Conservation (phyloP, 805 yeast species). For the Cyberlindnera galapagoensis region DNA sequence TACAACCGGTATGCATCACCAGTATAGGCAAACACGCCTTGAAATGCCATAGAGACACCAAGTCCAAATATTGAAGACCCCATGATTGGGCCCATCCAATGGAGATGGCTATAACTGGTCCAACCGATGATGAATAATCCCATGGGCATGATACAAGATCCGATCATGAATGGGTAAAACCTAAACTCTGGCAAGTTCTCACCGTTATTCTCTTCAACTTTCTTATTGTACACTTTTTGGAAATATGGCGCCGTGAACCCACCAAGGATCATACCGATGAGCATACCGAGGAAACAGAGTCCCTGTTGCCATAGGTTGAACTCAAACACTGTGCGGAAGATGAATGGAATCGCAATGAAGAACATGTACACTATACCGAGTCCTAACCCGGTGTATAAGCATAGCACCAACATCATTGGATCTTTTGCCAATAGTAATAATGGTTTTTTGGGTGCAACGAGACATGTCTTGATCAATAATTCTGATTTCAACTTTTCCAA, state of each 20-base stretch:
- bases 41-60: constrained; percentile 61
- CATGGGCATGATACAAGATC: constrained; percentile 57
- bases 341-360: constrained; percentile 59
- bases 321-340: constrained; percentile 45
- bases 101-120: constrained; percentile 53
- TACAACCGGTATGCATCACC: constrained; percentile 52
- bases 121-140: constrained; percentile 74
- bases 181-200: constrained; percentile 52
- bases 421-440: constrained; percentile 40
- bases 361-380: constrained; percentile 59
- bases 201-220: constrained; percentile 35
- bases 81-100: constrained; percentile 67
- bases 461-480: constrained; percentile 34
- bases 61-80: constrained; percentile 73
- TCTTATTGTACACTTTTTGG: constrained; percentile 39
- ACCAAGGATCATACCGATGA: constrained; percentile 44
- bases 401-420: constrained; percentile 48
- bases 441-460: constrained; percentile 46
- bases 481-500: constrained; percentile 35
- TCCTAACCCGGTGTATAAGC: constrained; percentile 50
- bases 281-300: constrained; percentile 54
- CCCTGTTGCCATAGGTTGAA: constrained; percentile 53
- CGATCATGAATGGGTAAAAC: constrained; percentile 54
- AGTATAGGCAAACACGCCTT: constrained; percentile 60
- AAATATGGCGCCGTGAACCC: constrained; percentile 36